phyloP scores from a whole-genome alignment of 495 filamentous ascomycete genomes.

The Astrothelium subdiscretum region DNA sequence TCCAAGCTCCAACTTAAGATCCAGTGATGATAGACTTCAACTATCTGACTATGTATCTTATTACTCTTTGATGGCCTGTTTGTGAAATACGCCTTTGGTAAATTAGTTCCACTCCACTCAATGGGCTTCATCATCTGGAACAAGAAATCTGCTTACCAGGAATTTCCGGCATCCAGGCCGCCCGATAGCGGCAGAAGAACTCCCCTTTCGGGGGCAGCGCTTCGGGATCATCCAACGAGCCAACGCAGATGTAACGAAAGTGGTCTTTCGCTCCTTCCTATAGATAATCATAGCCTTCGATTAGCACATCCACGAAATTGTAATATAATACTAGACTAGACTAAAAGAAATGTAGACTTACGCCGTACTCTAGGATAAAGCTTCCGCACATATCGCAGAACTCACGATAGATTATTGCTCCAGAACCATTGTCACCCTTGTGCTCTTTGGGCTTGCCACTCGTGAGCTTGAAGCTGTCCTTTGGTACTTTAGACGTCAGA shows the following conservation, averaged over 20 bases:
- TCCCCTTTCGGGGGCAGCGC: slow-evolving; percentile 54
- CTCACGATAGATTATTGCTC: slow-evolving; percentile 43
- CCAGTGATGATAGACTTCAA: too few relatives aligned
- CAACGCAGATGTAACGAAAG: slow-evolving; percentile 53
- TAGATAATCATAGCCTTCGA: slow-evolving; percentile 21
- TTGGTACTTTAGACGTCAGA: slow-evolving; percentile 50
- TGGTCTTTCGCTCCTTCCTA: slow-evolving; percentile 41
- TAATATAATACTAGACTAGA: not conserved
- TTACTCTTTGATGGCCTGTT: slow-evolving; percentile 46
- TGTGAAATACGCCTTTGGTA: slow-evolving; percentile 44
- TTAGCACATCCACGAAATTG: not conserved
- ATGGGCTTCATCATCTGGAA: not conserved
- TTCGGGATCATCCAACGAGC: slow-evolving; percentile 51
- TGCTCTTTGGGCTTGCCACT: slow-evolving; percentile 37
- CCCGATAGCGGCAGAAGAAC: slow-evolving; percentile 50
- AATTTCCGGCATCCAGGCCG: slow-evolving; percentile 54
- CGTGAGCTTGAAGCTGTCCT: slow-evolving; percentile 16
- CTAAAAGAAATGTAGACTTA: slow-evolving; percentile 20
- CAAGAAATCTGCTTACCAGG: slow-evolving; percentile 32
- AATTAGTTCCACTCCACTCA: slow-evolving; percentile 2
- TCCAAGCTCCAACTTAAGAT: too few relatives aligned
- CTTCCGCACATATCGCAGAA: slow-evolving; percentile 54
- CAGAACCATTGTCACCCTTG: slow-evolving; percentile 46
- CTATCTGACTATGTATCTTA: not conserved
- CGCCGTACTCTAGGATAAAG: slow-evolving; percentile 51